A percentile compares a stretch with the other conserved stretches of the same genome.
Conservation (phyloP, 108 stramenopile genomes). For the Seminavis robusta region DNA sequence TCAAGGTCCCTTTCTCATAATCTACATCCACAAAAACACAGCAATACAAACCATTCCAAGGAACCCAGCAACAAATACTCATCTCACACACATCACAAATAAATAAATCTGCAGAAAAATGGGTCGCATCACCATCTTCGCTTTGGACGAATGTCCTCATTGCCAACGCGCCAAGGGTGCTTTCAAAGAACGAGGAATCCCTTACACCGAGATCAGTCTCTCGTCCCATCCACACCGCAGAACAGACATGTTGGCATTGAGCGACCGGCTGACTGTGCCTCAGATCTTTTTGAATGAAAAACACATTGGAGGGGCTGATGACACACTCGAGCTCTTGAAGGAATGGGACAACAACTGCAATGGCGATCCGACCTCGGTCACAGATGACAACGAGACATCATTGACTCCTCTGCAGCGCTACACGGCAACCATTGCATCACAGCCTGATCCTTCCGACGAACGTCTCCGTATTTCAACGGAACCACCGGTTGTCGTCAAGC, state of each 20-base stretch:
- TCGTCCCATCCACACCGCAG: conserved; percentile 24
- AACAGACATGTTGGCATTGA: conserved; percentile 36
- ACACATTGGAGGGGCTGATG: conserved; percentile 44
- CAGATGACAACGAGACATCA: not conserved
- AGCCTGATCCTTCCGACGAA: conserved; percentile 18
- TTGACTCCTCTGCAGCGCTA: conserved; percentile 12
- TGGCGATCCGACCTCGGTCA: no score
- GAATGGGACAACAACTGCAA: conserved; percentile 42
- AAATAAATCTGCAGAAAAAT: no score
- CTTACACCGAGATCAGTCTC: conserved; percentile 38
- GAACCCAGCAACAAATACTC: no score
- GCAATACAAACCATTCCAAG: no score
- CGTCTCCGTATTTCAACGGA: conserved; percentile 19
- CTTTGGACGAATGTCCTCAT: conserved; percentile 26
- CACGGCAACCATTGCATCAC: conserved; percentile 9
- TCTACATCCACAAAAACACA: no score
- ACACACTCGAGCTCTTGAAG: conserved; percentile 22
- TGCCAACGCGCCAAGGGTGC: conserved; percentile 36
- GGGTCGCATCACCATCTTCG: conserved; percentile 50
- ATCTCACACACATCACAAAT: no score
- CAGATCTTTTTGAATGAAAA: conserved; percentile 44
- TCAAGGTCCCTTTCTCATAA: no score
- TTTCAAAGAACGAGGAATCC: conserved; percentile 22
- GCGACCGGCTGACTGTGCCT: conserved; percentile 33
- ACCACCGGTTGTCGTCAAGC: conserved; percentile 11